Base-by-base conservation (phyloP, 1,284 basidiomycete species). In the Exobasidium rhododendri region DNA sequence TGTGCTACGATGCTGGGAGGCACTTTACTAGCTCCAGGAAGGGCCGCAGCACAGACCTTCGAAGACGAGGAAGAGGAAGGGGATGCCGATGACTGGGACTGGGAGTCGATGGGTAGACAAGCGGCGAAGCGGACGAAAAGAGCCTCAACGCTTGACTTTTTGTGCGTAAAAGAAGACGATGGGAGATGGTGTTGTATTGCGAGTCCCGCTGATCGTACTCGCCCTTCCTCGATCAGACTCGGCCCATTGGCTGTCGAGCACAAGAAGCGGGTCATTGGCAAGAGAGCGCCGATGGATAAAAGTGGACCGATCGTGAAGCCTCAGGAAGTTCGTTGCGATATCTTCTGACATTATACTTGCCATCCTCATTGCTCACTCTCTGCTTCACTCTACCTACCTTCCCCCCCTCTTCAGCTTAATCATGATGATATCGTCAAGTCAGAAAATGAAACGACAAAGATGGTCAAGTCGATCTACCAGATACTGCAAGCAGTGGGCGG, bases 401-500 rank as follows among this genome's bases (percentile, higher is more conserved):
- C n/a, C n/a, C n/a, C n/a, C n/a, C n/a, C n/a, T n/a, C n/a, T n/a
- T 53, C 32, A 46, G 69, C 65, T 11, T 62, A 63, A 11, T 44
- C 57, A 69, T 40, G 53, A 60, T 4, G 79, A 79, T 40, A 69
- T 80, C 3, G 51, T 62, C 32, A 50, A 49, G 1, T 68, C 67
- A 13, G 71, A 70, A 11, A 64, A 63, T 43, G 78, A 80, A 56
- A 75, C 68, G 24, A 69, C 75, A 10, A 56, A 59, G 10, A 55
- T 73, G 11, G 77, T 80, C 50, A 55, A 62, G 17, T 50, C 64
- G 3, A 70, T 80, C 4, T 60, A 84, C 11, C 83, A 81, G 3
- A 84, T 84, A 26, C 73, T 79, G 56, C 82, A 83, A 13, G 80
- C 69, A 10, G 82, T 56, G 22, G 58, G 83, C 24, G 79, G 73